These are phyloP conservation scores for Helenozyma baotianmanensis DNA, from an alignment of 805 yeast genomes.

Conservation along the genomic window DNA sequence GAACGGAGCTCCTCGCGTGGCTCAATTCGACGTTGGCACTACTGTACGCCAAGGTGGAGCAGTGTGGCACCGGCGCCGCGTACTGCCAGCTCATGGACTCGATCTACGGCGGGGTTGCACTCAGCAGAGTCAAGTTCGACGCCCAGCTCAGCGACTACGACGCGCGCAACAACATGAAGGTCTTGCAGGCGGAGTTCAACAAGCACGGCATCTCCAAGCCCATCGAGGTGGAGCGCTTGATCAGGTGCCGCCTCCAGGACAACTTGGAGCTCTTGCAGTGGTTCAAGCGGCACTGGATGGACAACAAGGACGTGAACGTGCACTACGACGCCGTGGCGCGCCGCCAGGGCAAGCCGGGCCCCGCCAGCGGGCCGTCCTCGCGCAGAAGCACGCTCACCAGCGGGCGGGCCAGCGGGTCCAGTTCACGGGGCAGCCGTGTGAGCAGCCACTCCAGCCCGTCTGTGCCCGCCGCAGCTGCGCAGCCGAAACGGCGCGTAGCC, in stretches of 20 bases:
- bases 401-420: constrained; percentile 1
- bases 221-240: constrained; percentile 75
- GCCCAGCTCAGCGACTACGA: constrained; percentile 67
- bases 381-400: constrained; percentile 8
- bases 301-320: constrained; percentile 58
- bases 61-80: constrained; percentile 94
- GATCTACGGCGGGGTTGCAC: constrained; percentile 76
- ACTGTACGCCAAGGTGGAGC: constrained; percentile 74
- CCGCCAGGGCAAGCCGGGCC: constrained; percentile 14
- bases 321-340: constrained; percentile 57
- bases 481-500: constrained; percentile 19
- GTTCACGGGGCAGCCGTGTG: constrained; percentile 4
- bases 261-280: constrained; percentile 93
- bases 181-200: constrained; percentile 76
- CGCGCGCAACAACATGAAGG: constrained; percentile 72
- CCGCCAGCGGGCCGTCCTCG: constrained; percentile 6
- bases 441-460: background rate
- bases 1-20: constrained; percentile 84
- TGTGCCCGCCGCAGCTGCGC: constrained; percentile 4
- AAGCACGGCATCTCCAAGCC: constrained; percentile 66
- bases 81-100: constrained; percentile 90
- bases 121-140: constrained; percentile 70
- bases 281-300: constrained; percentile 81
- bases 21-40: constrained; percentile 66
- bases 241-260: constrained; percentile 89